Conservation (phyloP, 129 eudicot species). For the Solidago caesia region DNA sequence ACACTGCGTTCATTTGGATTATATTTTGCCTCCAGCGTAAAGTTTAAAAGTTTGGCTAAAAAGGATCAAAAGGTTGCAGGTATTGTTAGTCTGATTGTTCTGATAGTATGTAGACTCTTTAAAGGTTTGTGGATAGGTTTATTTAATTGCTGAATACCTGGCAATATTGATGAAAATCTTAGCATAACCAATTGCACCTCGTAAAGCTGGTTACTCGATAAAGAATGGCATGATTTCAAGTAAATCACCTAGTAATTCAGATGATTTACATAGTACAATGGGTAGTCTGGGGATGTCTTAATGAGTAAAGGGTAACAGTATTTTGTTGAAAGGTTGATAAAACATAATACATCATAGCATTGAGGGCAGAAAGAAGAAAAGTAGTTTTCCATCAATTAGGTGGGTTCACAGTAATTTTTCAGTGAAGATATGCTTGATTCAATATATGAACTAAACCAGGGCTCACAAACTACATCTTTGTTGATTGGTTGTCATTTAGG, state of each 20-base stretch:
- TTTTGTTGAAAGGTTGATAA: background rate
- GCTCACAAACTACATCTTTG: background rate
- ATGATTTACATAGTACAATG: background rate
- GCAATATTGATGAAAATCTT: background rate
- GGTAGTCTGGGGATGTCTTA: constrained; percentile 1
- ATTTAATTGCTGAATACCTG: background rate
- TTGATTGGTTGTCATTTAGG: background rate
- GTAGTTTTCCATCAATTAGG: background rate
- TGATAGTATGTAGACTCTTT: constrained; percentile 8
- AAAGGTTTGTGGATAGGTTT: background rate
- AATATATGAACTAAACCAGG: constrained; percentile 6
- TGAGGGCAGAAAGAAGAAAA: background rate
- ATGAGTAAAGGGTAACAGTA: background rate
- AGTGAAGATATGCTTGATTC: background rate
- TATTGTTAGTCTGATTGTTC: constrained; percentile 1
- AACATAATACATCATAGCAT: background rate
- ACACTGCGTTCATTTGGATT: background rate
- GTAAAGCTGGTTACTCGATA: background rate
- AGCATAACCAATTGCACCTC: background rate
- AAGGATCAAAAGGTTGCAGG: no score
- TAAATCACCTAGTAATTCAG: no score
- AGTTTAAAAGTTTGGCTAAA: no score
- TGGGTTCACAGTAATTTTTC: background rate
- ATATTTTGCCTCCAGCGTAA: background rate
- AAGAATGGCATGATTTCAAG: background rate